Conservation (phyloP, 108 stramenopile species). For the Nitzschia inconspicua region DNA sequence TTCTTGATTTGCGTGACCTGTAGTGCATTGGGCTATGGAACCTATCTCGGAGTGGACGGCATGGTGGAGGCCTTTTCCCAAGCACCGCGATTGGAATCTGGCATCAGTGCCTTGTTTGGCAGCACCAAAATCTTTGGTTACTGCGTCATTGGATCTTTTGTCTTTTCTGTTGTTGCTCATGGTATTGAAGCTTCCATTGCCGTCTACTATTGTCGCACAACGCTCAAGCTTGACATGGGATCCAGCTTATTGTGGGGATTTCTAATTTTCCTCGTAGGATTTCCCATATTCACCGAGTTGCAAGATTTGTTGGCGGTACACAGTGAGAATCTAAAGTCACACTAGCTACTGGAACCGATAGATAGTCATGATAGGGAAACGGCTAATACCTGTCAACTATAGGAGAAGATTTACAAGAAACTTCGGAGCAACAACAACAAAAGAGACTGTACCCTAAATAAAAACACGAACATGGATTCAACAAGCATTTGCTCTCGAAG, state of each 20-base stretch:
- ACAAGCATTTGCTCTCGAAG: too few relatives aligned
- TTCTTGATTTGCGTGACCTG: constrained; percentile 27
- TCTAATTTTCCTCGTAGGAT: constrained; percentile 31
- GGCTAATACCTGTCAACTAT: too few relatives aligned
- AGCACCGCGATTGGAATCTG: constrained; percentile 4
- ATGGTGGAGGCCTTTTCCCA: constrained; percentile 5
- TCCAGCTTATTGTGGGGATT: constrained; percentile 19
- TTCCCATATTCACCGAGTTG: constrained; percentile 28
- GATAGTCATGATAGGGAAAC: too few relatives aligned
- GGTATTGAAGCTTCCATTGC: constrained; percentile 16
- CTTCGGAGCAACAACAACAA: too few relatives aligned
- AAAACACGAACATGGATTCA: too few relatives aligned
- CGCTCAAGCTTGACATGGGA: constrained; percentile 11
- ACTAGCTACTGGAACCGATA: too few relatives aligned
- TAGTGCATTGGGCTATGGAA: constrained; percentile 10
- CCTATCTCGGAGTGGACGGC: constrained; percentile 18
- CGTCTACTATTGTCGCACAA: not conserved
- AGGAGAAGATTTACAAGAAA: too few relatives aligned
- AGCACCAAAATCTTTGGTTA: constrained; percentile 9
- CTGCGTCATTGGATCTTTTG: constrained; percentile 6
- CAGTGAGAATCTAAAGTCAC: constrained; percentile 5
- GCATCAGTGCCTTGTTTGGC: constrained; percentile 18
- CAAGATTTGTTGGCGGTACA: constrained; percentile 17
- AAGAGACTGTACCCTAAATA: too few relatives aligned
- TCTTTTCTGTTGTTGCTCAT: constrained; percentile 29